These are phyloP conservation scores for Fraxinus xanthoxyloides DNA, from an alignment of 305 asterid genomes.

Conservation along the genomic window DNA sequence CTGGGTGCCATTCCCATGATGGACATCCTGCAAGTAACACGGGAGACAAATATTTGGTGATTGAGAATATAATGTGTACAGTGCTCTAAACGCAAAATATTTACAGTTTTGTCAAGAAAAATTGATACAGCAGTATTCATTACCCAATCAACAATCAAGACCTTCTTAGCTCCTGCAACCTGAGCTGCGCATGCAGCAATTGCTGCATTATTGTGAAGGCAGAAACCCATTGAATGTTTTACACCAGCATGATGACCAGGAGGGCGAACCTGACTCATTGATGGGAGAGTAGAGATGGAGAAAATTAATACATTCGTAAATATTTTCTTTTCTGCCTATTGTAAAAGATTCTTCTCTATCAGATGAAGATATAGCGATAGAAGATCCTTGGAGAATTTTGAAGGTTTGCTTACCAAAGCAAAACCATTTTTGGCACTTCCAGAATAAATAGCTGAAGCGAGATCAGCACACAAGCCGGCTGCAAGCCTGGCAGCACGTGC, in stretches of 20 bases:
- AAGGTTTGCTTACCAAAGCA: slow-evolving; percentile 70
- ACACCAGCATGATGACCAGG: slow-evolving; percentile 99
- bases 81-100: background rate
- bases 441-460: slow-evolving; percentile 74
- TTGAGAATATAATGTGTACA: slow-evolving; percentile 13
- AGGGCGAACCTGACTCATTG: slow-evolving; percentile 79
- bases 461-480: slow-evolving; percentile 96
- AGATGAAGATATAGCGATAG: slow-evolving; percentile 8
- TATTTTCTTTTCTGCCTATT: slow-evolving; percentile 1
- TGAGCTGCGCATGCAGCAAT: slow-evolving; percentile 91
- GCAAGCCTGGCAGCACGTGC: slow-evolving; percentile 96
- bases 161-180: slow-evolving; percentile 88
- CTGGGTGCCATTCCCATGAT: slow-evolving; percentile 98
- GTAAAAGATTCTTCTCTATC: slow-evolving; percentile 15
- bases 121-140: background rate
- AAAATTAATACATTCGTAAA: slow-evolving; percentile 18
- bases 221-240: slow-evolving; percentile 93
- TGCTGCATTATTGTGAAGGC: slow-evolving; percentile 98
- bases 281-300: slow-evolving; percentile 21
- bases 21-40: slow-evolving; percentile 72
- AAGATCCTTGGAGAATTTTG: slow-evolving; percentile 5
- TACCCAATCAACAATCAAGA: slow-evolving; percentile 96
- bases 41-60: slow-evolving; percentile 13
- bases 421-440: slow-evolving; percentile 89
- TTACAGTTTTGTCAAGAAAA: background rate